These are phyloP conservation scores for Flaveria sonorensis DNA, from an alignment of 129 eudicot genomes.

Conservation along the genomic window DNA sequence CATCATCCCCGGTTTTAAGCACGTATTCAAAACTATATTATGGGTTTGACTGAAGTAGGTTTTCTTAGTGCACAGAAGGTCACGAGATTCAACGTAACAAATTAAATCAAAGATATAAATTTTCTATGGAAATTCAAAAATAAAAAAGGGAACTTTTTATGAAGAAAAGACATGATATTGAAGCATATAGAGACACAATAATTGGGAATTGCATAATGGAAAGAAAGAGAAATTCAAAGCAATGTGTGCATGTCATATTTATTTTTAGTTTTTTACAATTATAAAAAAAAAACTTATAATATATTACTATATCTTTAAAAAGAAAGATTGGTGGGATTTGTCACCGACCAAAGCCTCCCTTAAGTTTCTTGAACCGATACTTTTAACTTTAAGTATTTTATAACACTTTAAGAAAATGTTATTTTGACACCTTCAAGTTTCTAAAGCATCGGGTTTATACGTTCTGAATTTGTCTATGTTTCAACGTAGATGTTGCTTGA, in stretches of 20 bases:
- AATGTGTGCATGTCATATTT: not conserved
- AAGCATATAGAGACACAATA: conserved; percentile 23
- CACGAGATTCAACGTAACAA: not conserved
- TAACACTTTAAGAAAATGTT: too few relatives aligned
- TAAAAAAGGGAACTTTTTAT: not conserved
- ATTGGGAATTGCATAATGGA: conserved; percentile 25
- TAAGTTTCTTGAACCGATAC: too few relatives aligned
- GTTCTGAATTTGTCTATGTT: too few relatives aligned
- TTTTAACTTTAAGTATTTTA: too few relatives aligned
- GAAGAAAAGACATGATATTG: not conserved
- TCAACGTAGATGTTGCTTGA: too few relatives aligned
- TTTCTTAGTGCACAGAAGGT: not conserved
- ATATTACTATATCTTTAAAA: too few relatives aligned
- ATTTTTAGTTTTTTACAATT: not conserved
- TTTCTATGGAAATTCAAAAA: not conserved
- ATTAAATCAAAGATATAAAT: not conserved
- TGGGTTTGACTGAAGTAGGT: not conserved
- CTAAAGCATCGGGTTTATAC: too few relatives aligned
- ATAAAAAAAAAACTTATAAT: too few relatives aligned
- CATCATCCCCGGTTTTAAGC: not conserved
- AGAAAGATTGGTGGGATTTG: too few relatives aligned
- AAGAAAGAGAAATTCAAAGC: conserved; percentile 14
- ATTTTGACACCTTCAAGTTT: too few relatives aligned
- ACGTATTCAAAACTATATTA: not conserved
- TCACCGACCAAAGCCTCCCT: too few relatives aligned